Percentiles rank a stretch among this genome's conserved stretches.
These are phyloP conservation scores for Colletotrichum higginsianum DNA, from an alignment of 2,329 filamentous ascomycete genomes.

Conservation along the genomic window DNA sequence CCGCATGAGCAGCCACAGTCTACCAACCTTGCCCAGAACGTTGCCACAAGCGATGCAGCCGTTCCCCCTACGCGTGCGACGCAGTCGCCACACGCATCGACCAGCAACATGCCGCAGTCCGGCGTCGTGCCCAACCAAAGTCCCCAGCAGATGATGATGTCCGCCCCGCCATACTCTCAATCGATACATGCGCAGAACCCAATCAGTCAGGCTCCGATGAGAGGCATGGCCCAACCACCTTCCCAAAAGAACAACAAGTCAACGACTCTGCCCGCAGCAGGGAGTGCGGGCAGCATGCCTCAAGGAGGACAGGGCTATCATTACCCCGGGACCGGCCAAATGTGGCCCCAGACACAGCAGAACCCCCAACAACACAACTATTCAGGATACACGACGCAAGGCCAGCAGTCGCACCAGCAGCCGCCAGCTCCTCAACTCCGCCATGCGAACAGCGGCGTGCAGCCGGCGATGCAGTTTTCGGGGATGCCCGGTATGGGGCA, in stretches of 20 bases:
- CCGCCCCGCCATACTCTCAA: constrained; percentile 77
- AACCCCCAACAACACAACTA: constrained; percentile 68
- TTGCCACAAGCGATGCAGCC: constrained; percentile 59
- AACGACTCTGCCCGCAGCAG: constrained; percentile 69
- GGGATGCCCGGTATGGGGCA: constrained; percentile 74
- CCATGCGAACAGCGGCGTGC: constrained; percentile 69
- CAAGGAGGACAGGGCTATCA: constrained; percentile 72
- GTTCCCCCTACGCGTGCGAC: constrained; percentile 67
- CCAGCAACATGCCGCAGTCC: constrained; percentile 69
- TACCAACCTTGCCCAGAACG: constrained; percentile 63
- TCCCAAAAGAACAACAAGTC: constrained; percentile 77
- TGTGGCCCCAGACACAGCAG: constrained; percentile 79
- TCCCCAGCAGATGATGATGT: constrained; percentile 75
- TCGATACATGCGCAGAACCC: constrained; percentile 79
- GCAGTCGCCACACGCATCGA: constrained; percentile 71
- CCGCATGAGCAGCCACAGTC: constrained; percentile 82
- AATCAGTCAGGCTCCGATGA: constrained; percentile 80
- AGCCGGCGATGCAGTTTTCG: constrained; percentile 73
- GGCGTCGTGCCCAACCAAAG: constrained; percentile 73
- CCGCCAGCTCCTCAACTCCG: constrained; percentile 73
- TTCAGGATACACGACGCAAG: constrained; percentile 67
- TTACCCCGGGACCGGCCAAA: constrained; percentile 73
- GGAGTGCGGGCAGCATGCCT: constrained; percentile 60
- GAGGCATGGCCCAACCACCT: constrained; percentile 75
- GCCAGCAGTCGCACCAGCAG: constrained; percentile 67